Evolutionary conservation across 352 stramenopile genomes (phyloP).

Genomic region (Globisporangium parvum): DNA sequence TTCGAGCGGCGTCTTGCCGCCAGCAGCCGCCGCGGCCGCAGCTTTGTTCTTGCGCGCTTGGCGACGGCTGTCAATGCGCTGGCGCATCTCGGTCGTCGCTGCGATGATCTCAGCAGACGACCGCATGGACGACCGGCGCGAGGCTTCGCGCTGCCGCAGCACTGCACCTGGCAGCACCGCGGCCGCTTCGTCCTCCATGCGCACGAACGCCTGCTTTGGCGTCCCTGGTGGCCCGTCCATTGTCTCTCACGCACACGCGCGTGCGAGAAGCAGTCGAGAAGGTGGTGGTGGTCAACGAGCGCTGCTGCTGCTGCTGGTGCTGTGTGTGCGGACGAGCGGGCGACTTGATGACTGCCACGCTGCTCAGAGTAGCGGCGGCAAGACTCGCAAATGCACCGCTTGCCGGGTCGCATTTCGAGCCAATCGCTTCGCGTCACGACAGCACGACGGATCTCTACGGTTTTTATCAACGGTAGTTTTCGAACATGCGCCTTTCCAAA

Average conservation of each 20-base stretch:
- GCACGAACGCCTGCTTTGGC: slow-evolving; percentile 25
- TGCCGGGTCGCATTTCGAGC: too few relatives aligned
- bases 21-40: not conserved
- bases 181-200: slow-evolving; percentile 26
- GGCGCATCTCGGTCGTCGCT: slow-evolving; percentile 45
- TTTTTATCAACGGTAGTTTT: too few relatives aligned
- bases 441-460: too few relatives aligned
- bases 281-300: too few relatives aligned
- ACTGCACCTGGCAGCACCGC: slow-evolving; percentile 1
- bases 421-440: too few relatives aligned
- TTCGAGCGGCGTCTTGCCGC: not conserved
- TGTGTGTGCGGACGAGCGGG: not conserved
- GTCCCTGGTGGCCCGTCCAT: slow-evolving; percentile 20
- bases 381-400: not conserved
- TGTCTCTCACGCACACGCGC: not conserved
- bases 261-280: not conserved
- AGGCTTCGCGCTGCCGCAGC: slow-evolving; percentile 11
- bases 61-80: slow-evolving; percentile 48
- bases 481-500: too few relatives aligned
- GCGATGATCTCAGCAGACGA: slow-evolving; percentile 55
- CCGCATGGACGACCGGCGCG: slow-evolving; percentile 31
- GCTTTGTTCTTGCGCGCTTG: slow-evolving; percentile 22
- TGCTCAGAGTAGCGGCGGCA: not conserved
- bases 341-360: not conserved
- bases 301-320: not conserved